These are phyloP conservation scores for Thalassiosira profunda DNA, from an alignment of 108 stramenopile species.

Conservation along the genomic window DNA sequence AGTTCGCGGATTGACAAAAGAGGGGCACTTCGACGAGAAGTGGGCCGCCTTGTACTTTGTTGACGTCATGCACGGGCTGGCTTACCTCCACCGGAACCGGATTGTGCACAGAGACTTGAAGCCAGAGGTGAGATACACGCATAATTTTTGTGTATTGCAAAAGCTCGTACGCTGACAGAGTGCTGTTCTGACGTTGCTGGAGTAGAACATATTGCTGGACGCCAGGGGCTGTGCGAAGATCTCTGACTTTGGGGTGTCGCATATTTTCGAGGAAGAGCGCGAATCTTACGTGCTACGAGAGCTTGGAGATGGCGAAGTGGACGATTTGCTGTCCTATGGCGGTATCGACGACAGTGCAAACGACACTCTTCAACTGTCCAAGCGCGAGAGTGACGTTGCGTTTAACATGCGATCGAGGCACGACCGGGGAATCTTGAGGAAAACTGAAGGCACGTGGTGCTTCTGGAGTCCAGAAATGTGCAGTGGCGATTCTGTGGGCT, in stretches of 20 bases:
- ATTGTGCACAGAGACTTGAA: slow-evolving; percentile 84
- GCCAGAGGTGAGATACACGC: slow-evolving; percentile 56
- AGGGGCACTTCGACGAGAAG: slow-evolving; percentile 75
- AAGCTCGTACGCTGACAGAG: slow-evolving; percentile 20
- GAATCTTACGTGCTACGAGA: slow-evolving; percentile 1
- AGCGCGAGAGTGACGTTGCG: slow-evolving; percentile 49
- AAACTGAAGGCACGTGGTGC: slow-evolving; percentile 91
- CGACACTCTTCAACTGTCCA: not conserved
- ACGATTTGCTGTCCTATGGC: not conserved
- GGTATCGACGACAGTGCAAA: slow-evolving; percentile 1
- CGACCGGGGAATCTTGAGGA: slow-evolving; percentile 67
- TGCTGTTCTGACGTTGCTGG: not conserved
- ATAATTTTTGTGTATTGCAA: not conserved
- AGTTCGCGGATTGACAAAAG: slow-evolving; percentile 31
- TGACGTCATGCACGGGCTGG: slow-evolving; percentile 83
- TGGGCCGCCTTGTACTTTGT: slow-evolving; percentile 76
- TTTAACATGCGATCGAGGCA: slow-evolving; percentile 61
- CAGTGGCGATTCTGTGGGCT: slow-evolving; percentile 32
- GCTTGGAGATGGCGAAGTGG: not conserved
- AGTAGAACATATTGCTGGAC: slow-evolving; percentile 68
- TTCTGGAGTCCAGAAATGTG: slow-evolving; percentile 94
- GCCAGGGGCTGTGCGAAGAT: slow-evolving; percentile 73
- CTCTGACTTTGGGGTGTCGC: slow-evolving; percentile 89
- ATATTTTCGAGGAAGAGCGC: slow-evolving; percentile 78
- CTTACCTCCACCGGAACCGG: slow-evolving; percentile 80